A percentile compares a stretch with the other conserved stretches of the same genome.
These are phyloP conservation scores for Voacanga thouarsii DNA, from an alignment of 257 asterid genomes.

Conservation along the genomic window DNA sequence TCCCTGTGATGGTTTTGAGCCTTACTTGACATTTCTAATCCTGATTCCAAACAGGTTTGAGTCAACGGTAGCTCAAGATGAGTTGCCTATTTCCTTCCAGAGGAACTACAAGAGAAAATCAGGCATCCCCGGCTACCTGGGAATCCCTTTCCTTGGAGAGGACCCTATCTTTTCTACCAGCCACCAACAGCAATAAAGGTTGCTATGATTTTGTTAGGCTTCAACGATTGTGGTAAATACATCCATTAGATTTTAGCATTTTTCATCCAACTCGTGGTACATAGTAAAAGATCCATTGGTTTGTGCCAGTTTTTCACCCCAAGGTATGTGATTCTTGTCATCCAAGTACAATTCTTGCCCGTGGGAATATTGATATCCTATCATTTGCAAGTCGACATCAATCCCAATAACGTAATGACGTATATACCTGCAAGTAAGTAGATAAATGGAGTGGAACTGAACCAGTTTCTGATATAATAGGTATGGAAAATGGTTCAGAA, in stretches of 20 bases:
- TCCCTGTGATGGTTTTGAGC: not conserved
- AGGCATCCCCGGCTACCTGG: conserved; percentile 44
- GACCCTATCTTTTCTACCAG: conserved; percentile 43
- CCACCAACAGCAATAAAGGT: conserved; percentile 55
- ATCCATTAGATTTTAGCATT: not conserved
- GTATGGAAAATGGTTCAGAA: conserved; percentile 59
- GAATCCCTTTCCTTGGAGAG: conserved; percentile 50
- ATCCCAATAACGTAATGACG: not conserved
- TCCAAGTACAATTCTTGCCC: not conserved
- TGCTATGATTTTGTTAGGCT: conserved; percentile 47
- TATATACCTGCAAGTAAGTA: not conserved
- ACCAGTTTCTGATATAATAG: conserved; percentile 17
- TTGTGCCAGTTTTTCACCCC: not conserved
- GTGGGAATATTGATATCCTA: not conserved
- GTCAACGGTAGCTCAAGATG: not conserved
- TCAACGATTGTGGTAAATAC: conserved; percentile 37
- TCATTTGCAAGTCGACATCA: not conserved
- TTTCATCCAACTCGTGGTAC: no score
- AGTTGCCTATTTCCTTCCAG: conserved; percentile 19
- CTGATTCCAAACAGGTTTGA: not conserved
- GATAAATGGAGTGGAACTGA: not conserved
- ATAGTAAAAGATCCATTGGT: no score
- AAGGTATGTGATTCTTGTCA: not conserved
- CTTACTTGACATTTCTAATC: not conserved
- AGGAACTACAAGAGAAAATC: conserved; percentile 6